Evolutionary conservation across 2,329 filamentous ascomycete species (phyloP).

Genomic region (Pseudophaeomoniella oleicola): DNA sequence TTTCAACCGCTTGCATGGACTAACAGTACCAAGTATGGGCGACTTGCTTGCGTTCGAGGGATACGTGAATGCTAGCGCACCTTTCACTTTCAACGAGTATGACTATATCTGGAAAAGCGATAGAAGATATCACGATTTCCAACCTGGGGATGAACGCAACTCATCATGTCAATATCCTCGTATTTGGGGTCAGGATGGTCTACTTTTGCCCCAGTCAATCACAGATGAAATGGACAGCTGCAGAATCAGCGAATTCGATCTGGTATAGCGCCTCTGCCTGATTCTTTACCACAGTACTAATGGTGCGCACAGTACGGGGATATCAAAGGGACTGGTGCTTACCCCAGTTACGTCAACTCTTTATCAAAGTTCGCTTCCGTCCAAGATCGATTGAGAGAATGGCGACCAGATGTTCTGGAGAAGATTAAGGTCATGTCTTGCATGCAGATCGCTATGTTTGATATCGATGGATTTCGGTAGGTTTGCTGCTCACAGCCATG

Average conservation of each 20-base stretch:
- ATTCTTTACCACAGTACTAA: background rate
- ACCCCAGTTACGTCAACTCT: conserved; percentile 38
- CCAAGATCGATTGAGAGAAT: conserved; percentile 42
- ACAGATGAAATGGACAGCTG: conserved; percentile 27
- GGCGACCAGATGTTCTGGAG: conserved; percentile 33
- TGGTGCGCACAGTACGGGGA: conserved; percentile 28
- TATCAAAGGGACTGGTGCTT: conserved; percentile 37
- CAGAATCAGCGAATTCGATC: conserved; percentile 40
- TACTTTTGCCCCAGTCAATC: conserved; percentile 22
- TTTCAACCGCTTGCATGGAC: background rate
- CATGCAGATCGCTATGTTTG: conserved; percentile 36
- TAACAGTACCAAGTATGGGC: conserved; percentile 26
- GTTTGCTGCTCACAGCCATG: no score
- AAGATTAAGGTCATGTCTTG: conserved; percentile 41
- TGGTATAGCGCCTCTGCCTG: background rate
- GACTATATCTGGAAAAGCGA: conserved; percentile 30
- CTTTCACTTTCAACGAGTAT: conserved; percentile 33
- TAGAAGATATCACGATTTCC: conserved; percentile 35
- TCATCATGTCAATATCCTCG: conserved; percentile 32
- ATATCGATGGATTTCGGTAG: conserved; percentile 44
- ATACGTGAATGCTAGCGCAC: conserved; percentile 32
- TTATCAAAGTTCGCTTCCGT: conserved; percentile 42
- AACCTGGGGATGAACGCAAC: conserved; percentile 28
- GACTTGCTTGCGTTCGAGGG: conserved; percentile 39
- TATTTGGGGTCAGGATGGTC: conserved; percentile 37